Conservation (phyloP, 2,329 filamentous ascomycete species). For the Microsporum audouinii region DNA sequence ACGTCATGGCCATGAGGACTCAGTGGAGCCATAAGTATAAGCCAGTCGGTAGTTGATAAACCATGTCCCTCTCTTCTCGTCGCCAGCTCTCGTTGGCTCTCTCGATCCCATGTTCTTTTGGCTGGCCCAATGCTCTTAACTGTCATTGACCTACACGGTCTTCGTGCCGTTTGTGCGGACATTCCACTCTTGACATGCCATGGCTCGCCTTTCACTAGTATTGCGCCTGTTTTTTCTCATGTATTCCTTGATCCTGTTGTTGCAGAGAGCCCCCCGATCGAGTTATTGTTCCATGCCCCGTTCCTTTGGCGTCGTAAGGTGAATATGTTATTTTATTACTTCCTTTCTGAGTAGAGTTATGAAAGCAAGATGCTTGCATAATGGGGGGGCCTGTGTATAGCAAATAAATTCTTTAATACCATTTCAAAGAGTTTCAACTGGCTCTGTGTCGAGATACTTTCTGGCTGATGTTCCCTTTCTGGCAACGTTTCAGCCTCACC, state of each 20-base stretch:
- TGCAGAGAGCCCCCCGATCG: not conserved
- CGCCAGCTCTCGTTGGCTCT: not conserved
- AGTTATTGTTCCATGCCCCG: not conserved
- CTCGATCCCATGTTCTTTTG: slow-evolving; percentile 4
- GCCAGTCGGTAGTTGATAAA: slow-evolving; percentile 7
- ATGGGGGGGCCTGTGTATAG: not conserved
- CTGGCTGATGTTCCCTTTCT: not conserved
- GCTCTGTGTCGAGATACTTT: not conserved
- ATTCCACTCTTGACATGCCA: not conserved
- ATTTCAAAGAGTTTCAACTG: not conserved
- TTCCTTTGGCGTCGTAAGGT: not conserved
- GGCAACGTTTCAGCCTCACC: not conserved
- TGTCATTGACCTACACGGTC: not conserved
- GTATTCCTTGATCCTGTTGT: not conserved
- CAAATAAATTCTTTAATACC: not conserved
- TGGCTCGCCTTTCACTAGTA: not conserved
- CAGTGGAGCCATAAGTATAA: slow-evolving; percentile 30
- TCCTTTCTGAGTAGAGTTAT: not conserved
- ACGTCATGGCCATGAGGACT: slow-evolving; percentile 29
- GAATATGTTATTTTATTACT: not conserved
- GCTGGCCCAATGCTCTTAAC: slow-evolving; percentile 8
- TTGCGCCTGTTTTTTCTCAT: not conserved
- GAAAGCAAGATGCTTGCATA: not conserved
- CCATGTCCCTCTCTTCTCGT: not conserved
- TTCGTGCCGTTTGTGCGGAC: not conserved